phyloP scores from a whole-genome alignment of 805 yeast species.

The Candida nitratophila region DNA sequence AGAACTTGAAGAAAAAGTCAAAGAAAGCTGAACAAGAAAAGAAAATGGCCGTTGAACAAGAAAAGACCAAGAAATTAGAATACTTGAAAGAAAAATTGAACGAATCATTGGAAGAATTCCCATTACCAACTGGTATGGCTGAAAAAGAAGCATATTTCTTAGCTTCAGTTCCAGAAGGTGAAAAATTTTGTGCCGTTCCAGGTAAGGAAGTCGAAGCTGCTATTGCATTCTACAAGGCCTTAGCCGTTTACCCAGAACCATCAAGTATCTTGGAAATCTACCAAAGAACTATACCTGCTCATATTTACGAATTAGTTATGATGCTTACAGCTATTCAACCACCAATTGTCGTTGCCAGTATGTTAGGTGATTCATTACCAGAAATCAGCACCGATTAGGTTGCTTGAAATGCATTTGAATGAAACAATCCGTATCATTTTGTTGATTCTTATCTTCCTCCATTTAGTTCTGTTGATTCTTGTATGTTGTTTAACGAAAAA shows the following conservation, averaged over 20 bases:
- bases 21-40: slow-evolving; percentile 54
- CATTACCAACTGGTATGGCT: slow-evolving; percentile 62
- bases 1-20: slow-evolving; percentile 55
- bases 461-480: too few species aligned
- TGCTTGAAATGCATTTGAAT: not conserved
- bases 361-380: slow-evolving; percentile 39
- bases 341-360: slow-evolving; percentile 68
- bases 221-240: slow-evolving; percentile 84
- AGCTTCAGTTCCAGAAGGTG: slow-evolving; percentile 79
- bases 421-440: too few species aligned
- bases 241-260: slow-evolving; percentile 91
- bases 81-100: slow-evolving; percentile 55
- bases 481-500: too few species aligned
- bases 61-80: slow-evolving; percentile 53
- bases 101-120: slow-evolving; percentile 60
- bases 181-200: slow-evolving; percentile 61
- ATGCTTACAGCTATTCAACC: slow-evolving; percentile 89
- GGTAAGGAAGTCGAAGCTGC: slow-evolving; percentile 80
- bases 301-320: slow-evolving; percentile 74
- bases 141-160: slow-evolving; percentile 78
- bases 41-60: slow-evolving; percentile 46
- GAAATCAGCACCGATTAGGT: slow-evolving; percentile 6
- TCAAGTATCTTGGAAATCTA: slow-evolving; percentile 83
- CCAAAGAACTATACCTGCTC: slow-evolving; percentile 81
- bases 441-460: too few species aligned